Percentiles rank a stretch among this genome's conserved stretches.
These are phyloP conservation scores for Boletus semigastroideus DNA, from an alignment of 1,284 basidiomycete species.

Conservation along the genomic window DNA sequence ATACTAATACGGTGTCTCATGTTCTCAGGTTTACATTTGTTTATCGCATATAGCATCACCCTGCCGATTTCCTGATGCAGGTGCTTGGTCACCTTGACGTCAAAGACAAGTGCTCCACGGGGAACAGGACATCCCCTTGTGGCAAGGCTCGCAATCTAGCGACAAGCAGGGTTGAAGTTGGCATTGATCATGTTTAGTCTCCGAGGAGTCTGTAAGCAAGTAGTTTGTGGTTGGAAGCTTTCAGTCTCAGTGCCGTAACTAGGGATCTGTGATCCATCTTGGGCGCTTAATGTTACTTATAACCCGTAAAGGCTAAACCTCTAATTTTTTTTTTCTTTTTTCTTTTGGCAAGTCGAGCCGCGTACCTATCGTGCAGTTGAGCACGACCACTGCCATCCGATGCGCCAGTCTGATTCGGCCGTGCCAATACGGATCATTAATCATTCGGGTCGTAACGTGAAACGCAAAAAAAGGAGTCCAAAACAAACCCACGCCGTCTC, in stretches of 20 bases:
- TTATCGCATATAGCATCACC: too few species aligned
- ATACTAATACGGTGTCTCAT: too few species aligned
- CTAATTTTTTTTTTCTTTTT: constrained; percentile 7
- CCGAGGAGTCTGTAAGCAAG: neutral
- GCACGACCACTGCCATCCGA: too few species aligned
- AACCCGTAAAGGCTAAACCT: constrained; percentile 21
- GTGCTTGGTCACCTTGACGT: constrained; percentile 32
- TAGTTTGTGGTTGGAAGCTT: too few species aligned
- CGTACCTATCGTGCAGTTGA: neutral
- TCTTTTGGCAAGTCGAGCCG: constrained; percentile 5
- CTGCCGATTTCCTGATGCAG: too few species aligned
- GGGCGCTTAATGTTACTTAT: constrained; percentile 1
- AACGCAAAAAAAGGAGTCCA: neutral
- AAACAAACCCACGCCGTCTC: neutral
- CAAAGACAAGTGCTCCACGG: constrained; percentile 46
- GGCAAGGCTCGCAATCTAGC: constrained; percentile 24
- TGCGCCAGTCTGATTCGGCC: neutral
- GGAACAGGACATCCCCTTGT: constrained; percentile 35
- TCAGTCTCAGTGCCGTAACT: too few species aligned
- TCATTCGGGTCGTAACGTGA: constrained; percentile 15
- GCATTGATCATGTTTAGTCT: neutral
- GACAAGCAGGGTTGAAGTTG: constrained; percentile 11
- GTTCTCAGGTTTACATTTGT: too few species aligned
- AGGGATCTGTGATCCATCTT: constrained; percentile 21
- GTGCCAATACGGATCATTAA: constrained; percentile 2